A percentile compares a stretch with the other conserved stretches of the same genome.
Conservation (phyloP, 495 filamentous ascomycete genomes). For the Umbilicaria muhlenbergii region DNA sequence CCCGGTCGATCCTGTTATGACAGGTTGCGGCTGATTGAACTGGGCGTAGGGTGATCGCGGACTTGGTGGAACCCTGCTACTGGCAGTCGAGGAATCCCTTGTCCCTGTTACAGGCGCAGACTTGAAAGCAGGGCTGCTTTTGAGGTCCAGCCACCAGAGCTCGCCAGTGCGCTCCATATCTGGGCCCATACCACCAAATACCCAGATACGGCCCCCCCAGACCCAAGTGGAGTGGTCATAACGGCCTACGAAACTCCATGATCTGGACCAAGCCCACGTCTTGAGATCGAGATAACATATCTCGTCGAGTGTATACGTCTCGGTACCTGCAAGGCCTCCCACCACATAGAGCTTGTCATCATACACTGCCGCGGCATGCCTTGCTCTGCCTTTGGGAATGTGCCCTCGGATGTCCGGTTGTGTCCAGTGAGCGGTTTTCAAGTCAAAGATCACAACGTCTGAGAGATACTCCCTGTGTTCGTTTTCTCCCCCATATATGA, state of each 20-base stretch:
- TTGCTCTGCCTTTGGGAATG: constrained; percentile 72
- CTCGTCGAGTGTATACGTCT: constrained; percentile 81
- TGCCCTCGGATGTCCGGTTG: constrained; percentile 74
- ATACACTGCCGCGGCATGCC: constrained; percentile 86
- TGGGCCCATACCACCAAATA: constrained; percentile 86
- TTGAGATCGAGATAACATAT: constrained; percentile 92
- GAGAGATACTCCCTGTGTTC: constrained; percentile 91
- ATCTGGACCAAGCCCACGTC: constrained; percentile 94
- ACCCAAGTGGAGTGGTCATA: constrained; percentile 92
- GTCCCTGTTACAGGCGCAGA: constrained; percentile 53
- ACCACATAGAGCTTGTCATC: constrained; percentile 93
- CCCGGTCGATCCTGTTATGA: constrained; percentile 35
- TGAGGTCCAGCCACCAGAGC: constrained; percentile 92
- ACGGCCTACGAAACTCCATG: constrained; percentile 84
- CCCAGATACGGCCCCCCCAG: constrained; percentile 84
- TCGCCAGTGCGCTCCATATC: constrained; percentile 94
- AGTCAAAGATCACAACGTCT: constrained; percentile 89
- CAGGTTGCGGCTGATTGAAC: constrained; percentile 5
- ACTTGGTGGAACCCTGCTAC: constrained; percentile 6
- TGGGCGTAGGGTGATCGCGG: constrained; percentile 8
- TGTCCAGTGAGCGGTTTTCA: constrained; percentile 85
- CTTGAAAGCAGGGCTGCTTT: constrained; percentile 72
- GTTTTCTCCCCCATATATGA: constrained; percentile 96
- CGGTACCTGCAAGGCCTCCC: constrained; percentile 77
- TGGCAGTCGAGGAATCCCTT: constrained; percentile 30